Base-by-base conservation (phyloP, 2,329 filamentous ascomycete species). In the Parafenestella ontariensis region DNA sequence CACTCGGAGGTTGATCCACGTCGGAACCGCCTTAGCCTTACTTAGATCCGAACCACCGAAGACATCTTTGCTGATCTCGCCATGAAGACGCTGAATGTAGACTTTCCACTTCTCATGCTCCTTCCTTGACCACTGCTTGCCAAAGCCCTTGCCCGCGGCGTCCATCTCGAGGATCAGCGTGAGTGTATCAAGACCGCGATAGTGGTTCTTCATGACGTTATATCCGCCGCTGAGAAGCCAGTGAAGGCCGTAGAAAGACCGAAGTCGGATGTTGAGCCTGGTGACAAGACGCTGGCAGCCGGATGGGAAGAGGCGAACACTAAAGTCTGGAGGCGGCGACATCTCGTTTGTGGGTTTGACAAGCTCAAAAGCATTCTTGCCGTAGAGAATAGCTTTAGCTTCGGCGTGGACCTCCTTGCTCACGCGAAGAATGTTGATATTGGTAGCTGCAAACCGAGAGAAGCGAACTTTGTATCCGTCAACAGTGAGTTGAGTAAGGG, bases 361-460 rank as follows among this genome's bases (percentile, higher is more conserved):
- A 39, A 74, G 56, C 1, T 68, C 68, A 60, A 79, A 78, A 17
- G 55, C 53, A 52, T 79, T 80, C 23, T 70, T 68, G 42, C 69
- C 67, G 61, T 80, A 80, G 15, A 81, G 66, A 15, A 79, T 61
- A 5, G 64, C 64, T n/a, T 71, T 74, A 6, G 77, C 71, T 64
- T 81, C 77, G 48, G 68, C 64, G 62, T 77, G 71, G 48, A 80
- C 59, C 10, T 75, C 66, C 42, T 74, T 75, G 57, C 62, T 77
- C 6, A 60, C 62, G 13, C 70, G 61, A 7, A 80, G 69, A 23
- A 80, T 69, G 40, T 46, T 47, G 21, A 59, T 46, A 42, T 71
- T 72, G 8, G 46, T 58, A 39, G 34, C 49, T 3, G 21, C 23
- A 28, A 64, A 62, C 15, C 53, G 53, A 8, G 57, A 43, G 50